phyloP scores from a whole-genome alignment of 2,329 filamentous ascomycete genomes.

The Penicillium sp. region DNA sequence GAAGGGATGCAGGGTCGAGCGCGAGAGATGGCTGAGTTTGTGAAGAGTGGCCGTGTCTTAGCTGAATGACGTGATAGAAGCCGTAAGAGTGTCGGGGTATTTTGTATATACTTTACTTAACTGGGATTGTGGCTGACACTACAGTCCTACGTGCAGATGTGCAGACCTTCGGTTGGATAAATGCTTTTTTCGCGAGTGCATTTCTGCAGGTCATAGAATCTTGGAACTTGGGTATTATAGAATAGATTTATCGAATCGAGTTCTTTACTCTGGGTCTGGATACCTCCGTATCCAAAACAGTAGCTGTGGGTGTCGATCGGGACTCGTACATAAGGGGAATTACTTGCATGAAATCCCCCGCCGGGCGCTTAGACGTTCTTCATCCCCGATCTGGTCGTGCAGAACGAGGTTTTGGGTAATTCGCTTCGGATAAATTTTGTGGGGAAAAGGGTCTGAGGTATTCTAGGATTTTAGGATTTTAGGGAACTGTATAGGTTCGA shows the following conservation, averaged over 20 bases:
- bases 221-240: background rate
- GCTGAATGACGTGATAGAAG: background rate
- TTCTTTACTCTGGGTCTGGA: too few species aligned
- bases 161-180: slow-evolving; percentile 14
- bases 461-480: background rate
- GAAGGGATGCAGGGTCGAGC: slow-evolving; percentile 7
- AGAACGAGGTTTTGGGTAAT: slow-evolving; percentile 2
- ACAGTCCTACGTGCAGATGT: background rate
- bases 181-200: slow-evolving; percentile 6
- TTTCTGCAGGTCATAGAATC: background rate
- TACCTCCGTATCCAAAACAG: slow-evolving; percentile 8
- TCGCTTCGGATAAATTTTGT: background rate
- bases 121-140: background rate
- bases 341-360: background rate
- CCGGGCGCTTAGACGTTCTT: slow-evolving; percentile 10
- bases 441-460: background rate
- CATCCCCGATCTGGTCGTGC: background rate
- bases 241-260: background rate
- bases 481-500: too few species aligned
- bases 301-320: background rate
- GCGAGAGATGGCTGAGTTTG: slow-evolving; percentile 19
- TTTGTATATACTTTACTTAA: background rate
- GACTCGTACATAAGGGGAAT: background rate
- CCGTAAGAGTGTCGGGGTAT: background rate
- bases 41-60: slow-evolving; percentile 5